These are phyloP conservation scores for Pleurotus pulmonarius DNA, from an alignment of 768 basidiomycete genomes.

Conservation along the genomic window DNA sequence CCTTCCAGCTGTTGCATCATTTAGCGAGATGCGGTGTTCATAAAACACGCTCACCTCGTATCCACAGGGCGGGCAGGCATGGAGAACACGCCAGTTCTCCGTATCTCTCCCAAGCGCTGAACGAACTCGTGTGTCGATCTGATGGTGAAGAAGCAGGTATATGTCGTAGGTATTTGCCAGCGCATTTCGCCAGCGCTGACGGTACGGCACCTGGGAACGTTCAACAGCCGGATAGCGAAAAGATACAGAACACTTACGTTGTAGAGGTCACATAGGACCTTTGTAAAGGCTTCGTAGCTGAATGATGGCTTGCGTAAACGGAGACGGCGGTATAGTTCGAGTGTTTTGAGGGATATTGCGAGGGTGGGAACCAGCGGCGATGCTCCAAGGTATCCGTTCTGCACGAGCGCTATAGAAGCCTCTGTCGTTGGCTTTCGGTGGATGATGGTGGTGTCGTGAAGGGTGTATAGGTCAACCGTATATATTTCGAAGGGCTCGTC, in stretches of 20 bases:
- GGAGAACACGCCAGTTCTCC: slow-evolving; percentile 25
- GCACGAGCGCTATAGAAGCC: not conserved
- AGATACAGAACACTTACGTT: slow-evolving; percentile 11
- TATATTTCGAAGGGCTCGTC: slow-evolving; percentile 10
- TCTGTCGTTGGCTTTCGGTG: not conserved
- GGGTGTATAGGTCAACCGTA: slow-evolving; percentile 13
- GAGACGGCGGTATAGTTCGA: slow-evolving; percentile 12
- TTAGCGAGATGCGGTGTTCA: not conserved
- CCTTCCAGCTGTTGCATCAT: slow-evolving; percentile 18
- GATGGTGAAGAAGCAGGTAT: slow-evolving; percentile 24
- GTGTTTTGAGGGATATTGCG: not conserved
- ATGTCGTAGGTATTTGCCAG: slow-evolving; percentile 31
- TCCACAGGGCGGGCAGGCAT: slow-evolving; percentile 32
- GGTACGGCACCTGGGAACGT: slow-evolving; percentile 21
- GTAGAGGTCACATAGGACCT: slow-evolving; percentile 21
- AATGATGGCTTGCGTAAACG: slow-evolving; percentile 15
- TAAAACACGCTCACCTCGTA: slow-evolving; percentile 22
- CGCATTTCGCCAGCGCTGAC: slow-evolving; percentile 12
- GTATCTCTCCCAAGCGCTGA: slow-evolving; percentile 21
- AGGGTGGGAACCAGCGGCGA: not conserved
- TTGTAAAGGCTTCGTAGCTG: slow-evolving; percentile 21
- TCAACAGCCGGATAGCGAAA: not conserved
- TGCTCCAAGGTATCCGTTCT: slow-evolving; percentile 1
- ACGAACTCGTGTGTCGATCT: slow-evolving; percentile 17
- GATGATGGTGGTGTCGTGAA: not conserved